phyloP scores from a whole-genome alignment of 495 filamentous ascomycete species.

The Xylaria sp. region DNA sequence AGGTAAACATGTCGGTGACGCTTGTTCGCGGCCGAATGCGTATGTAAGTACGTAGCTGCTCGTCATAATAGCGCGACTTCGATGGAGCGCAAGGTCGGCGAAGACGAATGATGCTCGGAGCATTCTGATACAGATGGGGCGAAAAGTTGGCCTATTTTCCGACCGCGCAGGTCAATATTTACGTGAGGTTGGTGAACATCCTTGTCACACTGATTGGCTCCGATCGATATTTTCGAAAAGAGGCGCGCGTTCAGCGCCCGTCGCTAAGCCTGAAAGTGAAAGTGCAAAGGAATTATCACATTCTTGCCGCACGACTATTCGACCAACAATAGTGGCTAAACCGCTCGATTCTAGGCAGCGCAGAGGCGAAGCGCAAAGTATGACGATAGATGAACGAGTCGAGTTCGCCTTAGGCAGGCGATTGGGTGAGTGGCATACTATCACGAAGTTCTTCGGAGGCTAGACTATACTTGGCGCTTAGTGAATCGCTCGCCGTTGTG shows the following conservation, averaged over 20 bases:
- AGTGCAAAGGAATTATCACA: constrained; percentile 18
- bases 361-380: constrained; percentile 12
- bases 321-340: constrained; percentile 14
- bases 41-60: constrained; percentile 13
- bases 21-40: constrained; percentile 16
- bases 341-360: neutral
- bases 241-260: constrained; percentile 20
- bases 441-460: neutral
- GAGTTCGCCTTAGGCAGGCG: constrained; percentile 15
- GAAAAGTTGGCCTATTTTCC: constrained; percentile 24
- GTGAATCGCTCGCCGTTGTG: constrained; percentile 4
- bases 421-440: constrained; percentile 2
- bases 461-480: constrained; percentile 10
- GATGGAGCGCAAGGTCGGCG: constrained; percentile 12
- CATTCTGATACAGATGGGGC: constrained; percentile 25
- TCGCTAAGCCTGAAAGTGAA: constrained; percentile 19
- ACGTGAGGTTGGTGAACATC: constrained; percentile 28
- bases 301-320: constrained; percentile 8
- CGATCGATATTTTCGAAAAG: neutral
- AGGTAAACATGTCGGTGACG: constrained; percentile 13
- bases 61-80: constrained; percentile 20
- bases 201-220: constrained; percentile 25
- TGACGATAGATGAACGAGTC: constrained; percentile 3
- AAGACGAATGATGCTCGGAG: constrained; percentile 22
- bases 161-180: constrained; percentile 26